phyloP scores from a whole-genome alignment of 352 stramenopile genomes.

The Globisporangium nodosum region DNA sequence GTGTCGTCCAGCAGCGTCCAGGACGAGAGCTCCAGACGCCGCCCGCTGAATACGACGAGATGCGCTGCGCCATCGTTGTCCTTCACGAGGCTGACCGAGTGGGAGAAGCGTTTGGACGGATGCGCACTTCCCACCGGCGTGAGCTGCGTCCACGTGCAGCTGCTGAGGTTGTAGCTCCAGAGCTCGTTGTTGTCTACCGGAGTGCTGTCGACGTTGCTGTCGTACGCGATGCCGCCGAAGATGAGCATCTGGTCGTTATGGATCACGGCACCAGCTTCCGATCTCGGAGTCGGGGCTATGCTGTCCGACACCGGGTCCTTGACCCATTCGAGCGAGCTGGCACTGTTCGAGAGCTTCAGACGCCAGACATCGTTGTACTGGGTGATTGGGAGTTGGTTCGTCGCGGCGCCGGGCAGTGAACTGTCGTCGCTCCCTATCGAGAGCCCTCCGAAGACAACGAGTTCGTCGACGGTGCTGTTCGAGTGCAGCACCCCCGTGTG shows the following conservation, averaged over 20 bases:
- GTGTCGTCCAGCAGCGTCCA: conserved; percentile 52
- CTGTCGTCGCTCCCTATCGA: conserved; percentile 23
- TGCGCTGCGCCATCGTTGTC: conserved; percentile 27
- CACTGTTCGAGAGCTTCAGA: conserved; percentile 20
- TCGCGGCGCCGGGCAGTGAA: not conserved
- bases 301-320: conserved; percentile 20
- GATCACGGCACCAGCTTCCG: conserved; percentile 43
- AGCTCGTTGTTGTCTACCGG: conserved; percentile 53
- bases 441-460: conserved; percentile 48
- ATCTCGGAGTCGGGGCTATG: conserved; percentile 28
- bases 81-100: conserved; percentile 37
- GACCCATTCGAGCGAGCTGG: conserved; percentile 19
- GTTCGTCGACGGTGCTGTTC: conserved; percentile 34
- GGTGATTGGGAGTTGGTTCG: conserved; percentile 20
- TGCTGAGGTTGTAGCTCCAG: conserved; percentile 53
- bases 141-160: conserved; percentile 35
- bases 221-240: conserved; percentile 71
- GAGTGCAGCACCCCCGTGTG: conserved; percentile 32
- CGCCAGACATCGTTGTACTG: conserved; percentile 58
- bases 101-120: conserved; percentile 52
- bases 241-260: conserved; percentile 47
- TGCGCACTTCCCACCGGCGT: conserved; percentile 11
- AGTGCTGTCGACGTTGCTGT: conserved; percentile 24
- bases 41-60: conserved; percentile 54
- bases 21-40: conserved; percentile 32